phyloP scores from a whole-genome alignment of 2,329 filamentous ascomycete species.

The Rhytidhysteron rufulum region DNA sequence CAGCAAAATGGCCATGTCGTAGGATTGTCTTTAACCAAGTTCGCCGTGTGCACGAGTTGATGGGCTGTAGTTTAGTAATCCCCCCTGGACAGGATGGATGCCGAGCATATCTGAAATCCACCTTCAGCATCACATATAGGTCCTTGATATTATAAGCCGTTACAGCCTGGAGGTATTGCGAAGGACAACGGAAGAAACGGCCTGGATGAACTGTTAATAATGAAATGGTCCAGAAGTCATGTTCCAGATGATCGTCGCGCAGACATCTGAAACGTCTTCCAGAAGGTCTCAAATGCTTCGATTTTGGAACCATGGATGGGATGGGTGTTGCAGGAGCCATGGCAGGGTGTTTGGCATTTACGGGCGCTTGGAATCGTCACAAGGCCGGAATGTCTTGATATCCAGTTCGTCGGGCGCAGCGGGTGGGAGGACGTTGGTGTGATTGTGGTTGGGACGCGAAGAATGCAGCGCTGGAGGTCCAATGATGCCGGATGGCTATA shows the following conservation, averaged over 20 bases:
- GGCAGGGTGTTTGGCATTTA: conserved; percentile 5
- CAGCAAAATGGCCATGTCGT: too few relatives aligned
- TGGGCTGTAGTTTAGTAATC: too few relatives aligned
- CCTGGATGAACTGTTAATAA: conserved; percentile 7
- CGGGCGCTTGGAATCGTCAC: conserved; percentile 3
- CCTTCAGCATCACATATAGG: background rate
- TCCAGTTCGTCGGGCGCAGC: conserved; percentile 1
- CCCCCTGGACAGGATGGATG: too few relatives aligned
- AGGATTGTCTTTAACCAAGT: too few relatives aligned
- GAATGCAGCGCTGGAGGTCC: conserved; percentile 11
- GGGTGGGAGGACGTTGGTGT: conserved; percentile 3
- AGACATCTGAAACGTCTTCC: conserved; percentile 18
- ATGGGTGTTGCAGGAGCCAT: background rate
- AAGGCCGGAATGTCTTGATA: conserved; percentile 3
- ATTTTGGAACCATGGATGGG: background rate
- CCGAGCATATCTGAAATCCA: background rate
- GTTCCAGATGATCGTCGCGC: background rate
- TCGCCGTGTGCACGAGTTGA: too few relatives aligned
- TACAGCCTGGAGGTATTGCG: conserved; percentile 9
- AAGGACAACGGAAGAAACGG: conserved; percentile 9
- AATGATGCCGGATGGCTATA: conserved; percentile 21
- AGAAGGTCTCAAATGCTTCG: conserved; percentile 17
- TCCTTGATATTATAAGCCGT: background rate
- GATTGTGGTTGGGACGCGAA: conserved; percentile 3
- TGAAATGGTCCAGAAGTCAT: conserved; percentile 4